A percentile compares a stretch with the other conserved stretches of the same genome.
Conservation (phyloP, 306 rosid genomes). For the Glycine latifolia region DNA sequence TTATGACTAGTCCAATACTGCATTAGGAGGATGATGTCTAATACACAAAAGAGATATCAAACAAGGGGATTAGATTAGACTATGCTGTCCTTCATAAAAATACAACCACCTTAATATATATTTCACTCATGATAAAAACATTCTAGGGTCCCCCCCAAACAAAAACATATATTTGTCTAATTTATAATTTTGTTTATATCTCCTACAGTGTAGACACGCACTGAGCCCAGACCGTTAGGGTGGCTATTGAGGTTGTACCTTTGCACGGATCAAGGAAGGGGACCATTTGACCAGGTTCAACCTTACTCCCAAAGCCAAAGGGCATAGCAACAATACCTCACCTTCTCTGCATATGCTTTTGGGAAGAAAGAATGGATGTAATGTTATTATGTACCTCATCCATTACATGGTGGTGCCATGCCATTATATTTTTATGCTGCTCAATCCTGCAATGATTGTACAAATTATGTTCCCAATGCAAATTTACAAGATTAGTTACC, state of each 20-base stretch:
- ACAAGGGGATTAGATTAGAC: slow-evolving; percentile 1
- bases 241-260: slow-evolving; percentile 34
- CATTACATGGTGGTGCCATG: slow-evolving; percentile 29
- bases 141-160: slow-evolving; percentile 50
- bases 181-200: not conserved
- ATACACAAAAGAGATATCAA: not conserved
- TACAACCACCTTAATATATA: slow-evolving; percentile 26
- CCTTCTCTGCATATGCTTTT: slow-evolving; percentile 33
- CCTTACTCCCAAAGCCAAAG: slow-evolving; percentile 27
- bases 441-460: slow-evolving; percentile 26
- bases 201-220: slow-evolving; percentile 32
- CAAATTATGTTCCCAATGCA: slow-evolving; percentile 45
- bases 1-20: not conserved
- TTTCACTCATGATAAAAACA: slow-evolving; percentile 25
- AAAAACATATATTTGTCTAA: not conserved
- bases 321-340: slow-evolving; percentile 29
- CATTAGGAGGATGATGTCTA: slow-evolving; percentile 4
- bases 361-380: slow-evolving; percentile 29
- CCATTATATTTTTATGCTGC: not conserved
- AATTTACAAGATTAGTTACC: slow-evolving; percentile 30
- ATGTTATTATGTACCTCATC: slow-evolving; percentile 18
- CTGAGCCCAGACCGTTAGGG: slow-evolving; percentile 28
- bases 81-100: slow-evolving; percentile 38
- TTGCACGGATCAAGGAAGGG: slow-evolving; percentile 38
- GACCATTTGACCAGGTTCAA: slow-evolving; percentile 57